These are phyloP conservation scores for Cicer cuneatum DNA, from an alignment of 306 rosid genomes.

Conservation along the genomic window DNA sequence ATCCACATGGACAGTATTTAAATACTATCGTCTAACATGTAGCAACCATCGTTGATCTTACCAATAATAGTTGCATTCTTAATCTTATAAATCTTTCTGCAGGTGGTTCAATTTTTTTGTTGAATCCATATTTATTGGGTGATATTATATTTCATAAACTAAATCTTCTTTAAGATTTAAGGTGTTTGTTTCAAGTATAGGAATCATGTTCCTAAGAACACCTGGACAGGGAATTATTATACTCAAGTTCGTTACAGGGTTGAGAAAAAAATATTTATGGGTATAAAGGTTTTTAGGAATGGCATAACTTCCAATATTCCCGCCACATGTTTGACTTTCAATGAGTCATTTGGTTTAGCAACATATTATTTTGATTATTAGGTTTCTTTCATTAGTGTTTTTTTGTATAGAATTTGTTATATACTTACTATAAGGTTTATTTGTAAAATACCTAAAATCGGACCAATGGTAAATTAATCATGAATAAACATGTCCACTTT, in stretches of 20 bases:
- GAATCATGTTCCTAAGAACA: no score
- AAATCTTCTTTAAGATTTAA: slow-evolving; percentile 32
- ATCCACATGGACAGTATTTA: not conserved
- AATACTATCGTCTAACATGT: slow-evolving; percentile 10
- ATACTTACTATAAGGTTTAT: slow-evolving; percentile 20
- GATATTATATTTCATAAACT: not conserved
- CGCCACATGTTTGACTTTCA: slow-evolving; percentile 15
- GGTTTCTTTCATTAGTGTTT: slow-evolving; percentile 25
- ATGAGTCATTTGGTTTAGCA: slow-evolving; percentile 8
- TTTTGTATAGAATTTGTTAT: not conserved
- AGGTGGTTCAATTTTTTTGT: not conserved
- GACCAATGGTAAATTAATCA: not conserved
- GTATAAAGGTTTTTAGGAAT: no score
- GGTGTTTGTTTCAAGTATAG: no score
- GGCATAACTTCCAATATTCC: no score
- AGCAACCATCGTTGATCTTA: not conserved
- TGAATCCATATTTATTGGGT: slow-evolving; percentile 31
- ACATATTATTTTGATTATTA: slow-evolving; percentile 13
- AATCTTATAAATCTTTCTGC: slow-evolving; percentile 2
- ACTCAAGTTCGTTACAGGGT: no score
- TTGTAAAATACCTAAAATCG: slow-evolving; percentile 5
- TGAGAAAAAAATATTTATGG: no score
- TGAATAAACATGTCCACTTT: not conserved
- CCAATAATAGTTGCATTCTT: slow-evolving; percentile 5
- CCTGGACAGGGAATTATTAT: no score